Conservation (phyloP, 306 rosid species). For the Malus fusca region DNA sequence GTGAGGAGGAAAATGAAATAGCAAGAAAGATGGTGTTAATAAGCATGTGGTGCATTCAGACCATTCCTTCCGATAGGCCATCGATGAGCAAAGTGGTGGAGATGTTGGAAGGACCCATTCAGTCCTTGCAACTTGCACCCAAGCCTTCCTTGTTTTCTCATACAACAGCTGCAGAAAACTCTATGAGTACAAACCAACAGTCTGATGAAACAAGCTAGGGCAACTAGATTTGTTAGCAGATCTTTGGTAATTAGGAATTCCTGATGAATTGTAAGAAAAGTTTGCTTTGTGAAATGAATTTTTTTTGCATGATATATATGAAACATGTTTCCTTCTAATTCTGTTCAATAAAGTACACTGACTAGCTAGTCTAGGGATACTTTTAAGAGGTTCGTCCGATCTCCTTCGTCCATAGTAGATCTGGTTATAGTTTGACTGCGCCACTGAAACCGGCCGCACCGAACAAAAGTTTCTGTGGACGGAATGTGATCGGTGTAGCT, state of each 20-base stretch:
- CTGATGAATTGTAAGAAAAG: background rate
- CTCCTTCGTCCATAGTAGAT: too few relatives aligned
- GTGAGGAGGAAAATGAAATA: background rate
- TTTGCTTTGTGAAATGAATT: background rate
- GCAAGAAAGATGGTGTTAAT: background rate
- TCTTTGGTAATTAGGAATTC: background rate
- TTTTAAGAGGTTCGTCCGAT: too few relatives aligned
- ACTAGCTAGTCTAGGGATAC: too few relatives aligned
- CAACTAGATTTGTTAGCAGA: background rate
- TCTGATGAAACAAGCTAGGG: background rate
- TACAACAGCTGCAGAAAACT: background rate
- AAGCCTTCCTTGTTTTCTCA: background rate
- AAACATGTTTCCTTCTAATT: too few relatives aligned
- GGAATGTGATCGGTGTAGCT: too few relatives aligned
- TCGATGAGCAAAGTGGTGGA: background rate
- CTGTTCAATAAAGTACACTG: too few relatives aligned
- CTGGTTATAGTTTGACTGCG: too few relatives aligned
- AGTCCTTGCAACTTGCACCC: background rate
- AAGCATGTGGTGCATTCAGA: background rate
- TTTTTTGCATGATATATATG: background rate
- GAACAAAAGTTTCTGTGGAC: too few relatives aligned
- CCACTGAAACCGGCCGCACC: too few relatives aligned
- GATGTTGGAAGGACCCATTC: background rate
- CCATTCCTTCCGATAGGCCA: background rate
- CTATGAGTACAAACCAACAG: background rate